Base-by-base conservation (phyloP, 352 stramenopile species). In the Phytophthora palmivora region DNA sequence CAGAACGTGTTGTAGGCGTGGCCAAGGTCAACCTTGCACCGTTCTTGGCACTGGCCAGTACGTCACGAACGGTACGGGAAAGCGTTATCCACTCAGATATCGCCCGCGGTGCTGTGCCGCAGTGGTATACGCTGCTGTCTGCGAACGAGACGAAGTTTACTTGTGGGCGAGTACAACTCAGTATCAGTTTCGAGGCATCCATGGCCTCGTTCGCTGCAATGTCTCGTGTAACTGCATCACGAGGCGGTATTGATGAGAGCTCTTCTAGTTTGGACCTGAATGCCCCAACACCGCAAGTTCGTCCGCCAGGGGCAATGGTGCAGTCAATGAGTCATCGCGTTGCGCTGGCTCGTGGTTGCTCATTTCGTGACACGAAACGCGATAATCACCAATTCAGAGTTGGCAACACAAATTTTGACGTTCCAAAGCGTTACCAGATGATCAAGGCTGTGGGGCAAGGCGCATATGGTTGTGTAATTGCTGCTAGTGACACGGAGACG, bases 391-490 rank as follows among this genome's bases (percentile, higher is more conserved):
- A 93, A 49, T 96, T 96, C 73, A 79, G 82, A 22, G 88, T 96
- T 19, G 88, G 86, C 12, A 93, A 94, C 62, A 96, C 87, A 43
- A 92, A 85, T 16, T 96, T 96, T 33, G 85, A 94, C 51, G 82
- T 96, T 12, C 86, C 85, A 26, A 78, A 85, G 64, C 82, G 87
- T 28, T 95, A 95, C 61, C 85, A 95, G 59, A 92, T 95, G 82
- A 95, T 95, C 64, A 94, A 94, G 57, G 87, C 83, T 6, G 76
- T 97, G 21, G 92, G 92, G 7, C 93, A 96, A 72, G 92, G 92
- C 30, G 92, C 91, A 3, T 98, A 97, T 61, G 92, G 92, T 14
- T 94, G 92, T 50, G 92, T 98, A 47, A 96, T 98, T 49, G 87
- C 86, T 43, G 84, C 83, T 15, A 96, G 88, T 47, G 84, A 95